Base-by-base conservation (phyloP, 306 rosid species). In the Cicer arietinum region DNA sequence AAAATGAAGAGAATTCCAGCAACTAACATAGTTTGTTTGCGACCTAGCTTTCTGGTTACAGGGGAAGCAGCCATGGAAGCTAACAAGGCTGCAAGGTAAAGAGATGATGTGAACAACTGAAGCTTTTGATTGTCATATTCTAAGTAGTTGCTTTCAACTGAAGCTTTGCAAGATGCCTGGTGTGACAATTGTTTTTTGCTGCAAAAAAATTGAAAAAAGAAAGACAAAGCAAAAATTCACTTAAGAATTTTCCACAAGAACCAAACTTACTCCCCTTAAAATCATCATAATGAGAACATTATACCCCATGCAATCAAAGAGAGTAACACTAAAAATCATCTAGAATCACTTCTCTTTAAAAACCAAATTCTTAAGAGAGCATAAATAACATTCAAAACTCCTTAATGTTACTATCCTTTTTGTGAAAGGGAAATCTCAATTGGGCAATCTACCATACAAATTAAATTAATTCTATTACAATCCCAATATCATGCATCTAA, bases 141-240 rank as follows among this genome's bases (percentile, higher is more conserved):
- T 80, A 96, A 92, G 79, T 92, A 92, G 67, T 92, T 89, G 67
- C 89, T 90, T 0, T 82, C 57, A 0, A 0, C 6, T 1, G 6
- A 88, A 95, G 81, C 88, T 95, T 95, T 7, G 97, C 89, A 68
- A 95, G 97, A 84, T 95, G 98, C 83, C 90, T 90, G 57, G 99
- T 92, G 56, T 74, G 74, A 57, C 51, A 71, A 80, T 92, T 95
- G 85, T 95, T 95, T 84, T 82, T 86, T 0, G 86, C 98, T 95
- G 97, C 80, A 86, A 53, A 74, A 69, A 52, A 73, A 67, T 54
- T 44, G 20, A n/a, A 25, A 25, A 30, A 0, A 7, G 53, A 13
- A 54, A 25, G 3, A 25, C 30, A 13, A 47, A 17, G 25, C 11
- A 22, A 48, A 44, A 43, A 18, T 20, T 58, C 51, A 59, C 66